These are phyloP conservation scores for Moniliella sp. DNA, from an alignment of 1,284 basidiomycete species.

Conservation along the genomic window DNA sequence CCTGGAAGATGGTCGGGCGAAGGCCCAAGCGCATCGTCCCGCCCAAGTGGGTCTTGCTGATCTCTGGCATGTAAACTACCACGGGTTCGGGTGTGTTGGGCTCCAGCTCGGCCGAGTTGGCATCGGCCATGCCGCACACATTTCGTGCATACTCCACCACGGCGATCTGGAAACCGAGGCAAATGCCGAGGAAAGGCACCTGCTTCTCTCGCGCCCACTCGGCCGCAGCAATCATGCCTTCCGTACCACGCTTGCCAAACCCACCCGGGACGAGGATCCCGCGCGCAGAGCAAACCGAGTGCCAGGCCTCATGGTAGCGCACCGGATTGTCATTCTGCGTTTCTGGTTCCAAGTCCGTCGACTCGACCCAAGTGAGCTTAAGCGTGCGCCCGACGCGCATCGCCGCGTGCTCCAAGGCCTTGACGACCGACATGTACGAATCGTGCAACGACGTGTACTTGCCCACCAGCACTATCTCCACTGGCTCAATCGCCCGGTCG, in stretches of 20 bases:
- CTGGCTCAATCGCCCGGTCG: conserved; percentile 73
- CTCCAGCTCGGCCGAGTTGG: conserved; percentile 69
- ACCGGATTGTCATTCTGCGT: conserved; percentile 56
- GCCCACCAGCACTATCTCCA: conserved; percentile 72
- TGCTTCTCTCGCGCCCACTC: conserved; percentile 89
- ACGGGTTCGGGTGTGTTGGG: conserved; percentile 46
- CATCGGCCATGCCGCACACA: conserved; percentile 58
- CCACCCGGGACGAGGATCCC: conserved; percentile 50
- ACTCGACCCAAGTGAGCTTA: conserved; percentile 57
- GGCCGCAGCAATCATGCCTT: conserved; percentile 90
- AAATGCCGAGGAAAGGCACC: conserved; percentile 84
- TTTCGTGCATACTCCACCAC: conserved; percentile 85
- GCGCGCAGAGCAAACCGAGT: conserved; percentile 61
- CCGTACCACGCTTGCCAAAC: conserved; percentile 76
- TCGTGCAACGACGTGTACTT: conserved; percentile 95
- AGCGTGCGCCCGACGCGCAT: conserved; percentile 63
- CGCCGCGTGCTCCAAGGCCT: conserved; percentile 86
- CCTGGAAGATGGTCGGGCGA: conserved; percentile 78
- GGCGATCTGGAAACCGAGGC: conserved; percentile 89
- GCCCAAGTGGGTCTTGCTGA: conserved; percentile 89
- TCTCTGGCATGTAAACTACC: conserved; percentile 95
- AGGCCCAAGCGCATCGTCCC: conserved; percentile 94
- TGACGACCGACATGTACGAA: conserved; percentile 94
- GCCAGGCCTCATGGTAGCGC: conserved; percentile 87
- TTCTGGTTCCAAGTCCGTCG: conserved; percentile 68